Conservation (phyloP, 441 rosid genomes). For the Raphanus hybrid region DNA sequence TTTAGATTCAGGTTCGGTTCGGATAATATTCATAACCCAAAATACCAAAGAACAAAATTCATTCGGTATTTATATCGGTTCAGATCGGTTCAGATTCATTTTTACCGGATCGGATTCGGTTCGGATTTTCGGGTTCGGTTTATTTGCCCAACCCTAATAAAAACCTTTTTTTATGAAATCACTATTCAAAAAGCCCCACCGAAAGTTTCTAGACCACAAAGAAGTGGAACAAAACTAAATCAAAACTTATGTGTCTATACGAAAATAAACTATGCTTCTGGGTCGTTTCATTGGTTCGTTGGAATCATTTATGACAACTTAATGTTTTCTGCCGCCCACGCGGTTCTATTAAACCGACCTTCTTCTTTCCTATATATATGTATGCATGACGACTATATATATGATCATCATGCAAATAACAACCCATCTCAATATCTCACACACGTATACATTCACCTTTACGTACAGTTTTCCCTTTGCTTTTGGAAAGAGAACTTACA, state of each 20-base stretch:
- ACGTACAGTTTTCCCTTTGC: not conserved
- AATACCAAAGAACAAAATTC: too few species aligned
- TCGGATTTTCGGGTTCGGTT: too few species aligned
- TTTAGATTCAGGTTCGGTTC: too few species aligned
- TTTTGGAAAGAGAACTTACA: not conserved
- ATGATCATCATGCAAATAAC: not conserved
- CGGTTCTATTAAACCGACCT: slow-evolving; percentile 42
- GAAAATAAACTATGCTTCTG: slow-evolving; percentile 18
- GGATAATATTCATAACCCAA: too few species aligned
- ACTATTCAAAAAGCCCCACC: not conserved
- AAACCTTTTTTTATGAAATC: too few species aligned
- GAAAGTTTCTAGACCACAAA: not conserved
- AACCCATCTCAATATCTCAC: not conserved
- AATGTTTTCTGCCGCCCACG: slow-evolving; percentile 23
- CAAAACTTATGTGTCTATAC: not conserved
- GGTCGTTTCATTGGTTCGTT: not conserved
- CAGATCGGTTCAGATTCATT: too few species aligned
- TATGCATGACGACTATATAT: not conserved
- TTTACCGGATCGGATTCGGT: too few species aligned
- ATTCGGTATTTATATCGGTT: too few species aligned
- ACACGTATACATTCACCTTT: not conserved
- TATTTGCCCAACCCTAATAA: too few species aligned
- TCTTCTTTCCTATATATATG: slow-evolving; percentile 14
- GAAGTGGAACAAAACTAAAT: not conserved
- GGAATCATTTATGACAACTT: not conserved